phyloP scores from a whole-genome alignment of 768 basidiomycete genomes.

The Pleurotus sapidus region DNA sequence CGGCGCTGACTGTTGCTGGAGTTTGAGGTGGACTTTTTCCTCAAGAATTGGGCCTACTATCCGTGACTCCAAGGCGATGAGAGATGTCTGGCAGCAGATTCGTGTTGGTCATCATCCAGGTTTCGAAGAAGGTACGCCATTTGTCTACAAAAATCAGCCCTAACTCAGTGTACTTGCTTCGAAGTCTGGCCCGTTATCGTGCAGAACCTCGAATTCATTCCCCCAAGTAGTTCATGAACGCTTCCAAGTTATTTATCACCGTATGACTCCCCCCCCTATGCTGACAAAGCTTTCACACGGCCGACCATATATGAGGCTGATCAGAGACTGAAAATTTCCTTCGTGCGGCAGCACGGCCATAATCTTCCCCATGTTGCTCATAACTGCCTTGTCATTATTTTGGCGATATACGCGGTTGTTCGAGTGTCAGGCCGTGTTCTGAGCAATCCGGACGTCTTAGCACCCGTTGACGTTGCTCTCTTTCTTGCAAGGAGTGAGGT shows the following conservation, averaged over 20 bases:
- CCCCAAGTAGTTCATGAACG: slow-evolving; percentile 19
- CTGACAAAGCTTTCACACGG: no score
- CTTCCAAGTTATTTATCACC: slow-evolving; percentile 10
- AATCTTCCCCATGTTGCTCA: slow-evolving; percentile 88
- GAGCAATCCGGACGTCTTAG: slow-evolving; percentile 79
- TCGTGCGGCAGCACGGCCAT: slow-evolving; percentile 85
- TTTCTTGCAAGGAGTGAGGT: slow-evolving; percentile 41
- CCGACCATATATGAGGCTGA: no score
- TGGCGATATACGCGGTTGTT: slow-evolving; percentile 61
- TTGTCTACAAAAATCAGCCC: no score
- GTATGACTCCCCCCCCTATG: no score
- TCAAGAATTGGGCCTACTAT: slow-evolving; percentile 83
- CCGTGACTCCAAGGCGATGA: slow-evolving; percentile 80
- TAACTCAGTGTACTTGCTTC: neutral
- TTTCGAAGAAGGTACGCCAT: slow-evolving; percentile 71
- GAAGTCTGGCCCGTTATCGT: slow-evolving; percentile 70
- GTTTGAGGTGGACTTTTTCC: slow-evolving; percentile 74
- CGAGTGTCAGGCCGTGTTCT: slow-evolving; percentile 87
- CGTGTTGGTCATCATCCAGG: slow-evolving; percentile 81
- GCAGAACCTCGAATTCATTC: slow-evolving; percentile 58
- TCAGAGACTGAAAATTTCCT: slow-evolving; percentile 20
- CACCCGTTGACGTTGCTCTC: slow-evolving; percentile 61
- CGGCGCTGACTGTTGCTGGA: slow-evolving; percentile 34
- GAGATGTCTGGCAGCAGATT: slow-evolving; percentile 82
- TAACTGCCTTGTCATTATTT: slow-evolving; percentile 46